Base-by-base conservation (phyloP, 169 alveolate species). In the Babesia divergens region DNA sequence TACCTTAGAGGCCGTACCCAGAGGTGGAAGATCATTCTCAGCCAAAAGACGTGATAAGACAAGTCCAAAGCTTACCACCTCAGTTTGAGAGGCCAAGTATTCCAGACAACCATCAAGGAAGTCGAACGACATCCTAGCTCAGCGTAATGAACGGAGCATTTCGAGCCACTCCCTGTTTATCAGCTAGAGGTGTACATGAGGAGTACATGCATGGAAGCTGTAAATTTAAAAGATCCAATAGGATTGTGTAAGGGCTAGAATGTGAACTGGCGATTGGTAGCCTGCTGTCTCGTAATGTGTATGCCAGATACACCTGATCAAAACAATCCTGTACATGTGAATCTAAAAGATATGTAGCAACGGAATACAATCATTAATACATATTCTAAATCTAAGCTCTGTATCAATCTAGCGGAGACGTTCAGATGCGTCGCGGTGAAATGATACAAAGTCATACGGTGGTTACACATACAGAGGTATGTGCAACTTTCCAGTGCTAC, bases 11-110 rank as follows among this genome's bases (percentile, higher is more conserved):
- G 42, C 52, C 2, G 22, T 22, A 24, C 11, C 59, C 49, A 47
- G 72, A 47, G 29, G 40, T 9, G 53, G 51, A 16, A 32, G 0
- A 5, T 35, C 55, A 28, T 76, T 43, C 53, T 76, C 85, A 22
- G 58, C 44, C 35, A 66, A 32, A 20, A 76, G 49, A 20, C 56
- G 26, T 18, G 65, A 22, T 11, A 58, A 18, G 11, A 67, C 8
- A 11, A 18, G n/a, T 1, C 8, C 34, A 38, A 24, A 76, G 9
- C 20, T 37, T 0, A 76, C 38, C 1, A 74, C 81, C 24, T 76
- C 81, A 14, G 8, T 13, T 56, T 76, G 85, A 9, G 81, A 59
- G 37, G 85, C 69, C 51, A 76, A 43, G 44, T 35, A 76, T 37
- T 76, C 85, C 47, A 76, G 46, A 26, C 72, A 62, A 18, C 34